Base-by-base conservation (phyloP, 2,329 filamentous ascomycete species). In the Fusarium proliferatum region DNA sequence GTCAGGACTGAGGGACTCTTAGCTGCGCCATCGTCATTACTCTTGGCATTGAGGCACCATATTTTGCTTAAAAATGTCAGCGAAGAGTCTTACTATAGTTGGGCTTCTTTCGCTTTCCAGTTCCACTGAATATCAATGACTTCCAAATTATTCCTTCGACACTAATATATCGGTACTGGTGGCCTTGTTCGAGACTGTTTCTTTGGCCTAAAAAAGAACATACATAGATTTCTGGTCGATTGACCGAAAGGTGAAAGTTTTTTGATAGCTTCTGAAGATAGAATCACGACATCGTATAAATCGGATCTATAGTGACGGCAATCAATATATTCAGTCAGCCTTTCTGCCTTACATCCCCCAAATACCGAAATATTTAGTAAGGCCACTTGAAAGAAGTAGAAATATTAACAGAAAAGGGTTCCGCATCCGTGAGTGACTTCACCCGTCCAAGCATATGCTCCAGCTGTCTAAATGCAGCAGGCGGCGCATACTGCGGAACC, bases 371-470 rank as follows among this genome's bases (percentile, higher is more conserved):
- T n/a, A n/a, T 21, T n/a, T 67, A 68, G 3, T 63, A 68, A 0
- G 64, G 66, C 66, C 66, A 69, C n/a, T 49, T 69, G 21, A 69
- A 69, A 3, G 64, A 63, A 30, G 66, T 69, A 6, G 66, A 69
- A 12, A 69, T 69, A 1, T 69, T 69, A 1, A 69, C 5, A 21
- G 66, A 63, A 9, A 55, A 69, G 0, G 64, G 64, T 7, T 69
- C 64, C 1, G 64, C 48, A 10, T 69, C 64, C 1, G 64, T 49
- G 1, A 69, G 30, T 0, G 64, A 69, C 33, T 69, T 67, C 26
- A 69, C 66, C 5, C 66, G 23, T n/a, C 66, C 66, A n/a, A 69
- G 64, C 3, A 69, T 51, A 45, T 69, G 58, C 33, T 69, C 66
- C 6, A 69, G 3, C 21, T 69, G 66, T 15, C 66, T 56, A 16